phyloP scores from a whole-genome alignment of 2,329 filamentous ascomycete species.

The Phialemoniopsis sp. region DNA sequence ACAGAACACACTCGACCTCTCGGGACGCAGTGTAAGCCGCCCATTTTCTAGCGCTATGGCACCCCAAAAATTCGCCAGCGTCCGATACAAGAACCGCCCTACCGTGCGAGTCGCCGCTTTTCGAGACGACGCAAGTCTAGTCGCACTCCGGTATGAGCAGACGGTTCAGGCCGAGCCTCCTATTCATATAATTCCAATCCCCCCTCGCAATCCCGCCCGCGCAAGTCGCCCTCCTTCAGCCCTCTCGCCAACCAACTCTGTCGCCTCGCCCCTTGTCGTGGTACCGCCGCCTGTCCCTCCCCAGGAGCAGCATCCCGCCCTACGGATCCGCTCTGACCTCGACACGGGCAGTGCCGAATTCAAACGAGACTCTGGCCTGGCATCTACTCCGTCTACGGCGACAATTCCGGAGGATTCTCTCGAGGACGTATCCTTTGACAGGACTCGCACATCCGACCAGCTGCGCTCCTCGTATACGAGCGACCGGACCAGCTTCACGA shows the following conservation, averaged over 20 bases:
- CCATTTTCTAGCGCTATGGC: constrained; percentile 20
- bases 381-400: constrained; percentile 36
- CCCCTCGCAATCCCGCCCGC: constrained; percentile 36
- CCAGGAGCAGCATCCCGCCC: constrained; percentile 48
- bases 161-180: constrained; percentile 54
- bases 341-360: constrained; percentile 30
- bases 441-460: constrained; percentile 12
- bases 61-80: constrained; percentile 35
- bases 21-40: constrained; percentile 1
- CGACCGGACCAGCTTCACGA: constrained; percentile 12
- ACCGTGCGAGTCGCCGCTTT: constrained; percentile 20
- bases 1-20: too few species aligned
- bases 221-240: constrained; percentile 17
- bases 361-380: constrained; percentile 54
- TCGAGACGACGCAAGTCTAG: constrained; percentile 44
- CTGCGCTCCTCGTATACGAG: constrained; percentile 19
- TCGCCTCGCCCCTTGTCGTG: constrained; percentile 20
- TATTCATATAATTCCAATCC: constrained; percentile 40
- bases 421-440: constrained; percentile 13
- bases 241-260: constrained; percentile 7
- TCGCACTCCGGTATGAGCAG: constrained; percentile 58
- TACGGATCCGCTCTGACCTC: constrained; percentile 30
- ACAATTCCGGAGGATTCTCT: constrained; percentile 30
- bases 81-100: constrained; percentile 35
- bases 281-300: constrained; percentile 35